Conservation (phyloP, 352 stramenopile genomes). For the Blastocystis hominis region DNA sequence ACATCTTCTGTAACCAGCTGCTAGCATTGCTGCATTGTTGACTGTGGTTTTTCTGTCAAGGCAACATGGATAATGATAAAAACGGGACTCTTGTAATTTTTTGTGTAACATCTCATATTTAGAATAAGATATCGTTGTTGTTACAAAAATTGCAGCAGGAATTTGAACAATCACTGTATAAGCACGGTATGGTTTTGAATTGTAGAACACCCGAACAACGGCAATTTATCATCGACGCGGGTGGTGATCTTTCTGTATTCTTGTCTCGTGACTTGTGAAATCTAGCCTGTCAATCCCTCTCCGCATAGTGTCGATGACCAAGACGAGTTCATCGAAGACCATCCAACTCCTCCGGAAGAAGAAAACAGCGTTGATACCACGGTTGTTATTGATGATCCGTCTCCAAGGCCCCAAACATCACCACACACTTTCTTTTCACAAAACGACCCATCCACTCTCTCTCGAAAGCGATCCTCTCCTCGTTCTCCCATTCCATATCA, state of each 20-base stretch:
- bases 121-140: neutral
- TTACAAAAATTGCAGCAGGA: neutral
- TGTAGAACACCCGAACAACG: conserved; percentile 14
- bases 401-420: neutral
- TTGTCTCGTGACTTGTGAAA: neutral
- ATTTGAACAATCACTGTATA: conserved; percentile 32
- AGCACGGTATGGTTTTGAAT: neutral
- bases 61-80: neutral
- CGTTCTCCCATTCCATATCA: neutral
- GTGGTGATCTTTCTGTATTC: neutral
- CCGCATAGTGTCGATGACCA: neutral
- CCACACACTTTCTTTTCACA: neutral
- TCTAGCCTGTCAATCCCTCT: neutral
- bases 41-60: neutral
- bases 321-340: neutral
- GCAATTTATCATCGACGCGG: neutral
- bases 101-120: neutral
- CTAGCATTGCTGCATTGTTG: neutral
- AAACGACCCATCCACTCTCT: neutral
- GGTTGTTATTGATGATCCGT: neutral
- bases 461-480: neutral
- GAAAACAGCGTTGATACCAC: neutral
- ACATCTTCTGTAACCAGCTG: neutral
- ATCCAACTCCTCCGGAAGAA: neutral
- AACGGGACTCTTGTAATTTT: neutral